Conservation (phyloP, 1,284 basidiomycete species). For the Ganoderma leucocontextum region DNA sequence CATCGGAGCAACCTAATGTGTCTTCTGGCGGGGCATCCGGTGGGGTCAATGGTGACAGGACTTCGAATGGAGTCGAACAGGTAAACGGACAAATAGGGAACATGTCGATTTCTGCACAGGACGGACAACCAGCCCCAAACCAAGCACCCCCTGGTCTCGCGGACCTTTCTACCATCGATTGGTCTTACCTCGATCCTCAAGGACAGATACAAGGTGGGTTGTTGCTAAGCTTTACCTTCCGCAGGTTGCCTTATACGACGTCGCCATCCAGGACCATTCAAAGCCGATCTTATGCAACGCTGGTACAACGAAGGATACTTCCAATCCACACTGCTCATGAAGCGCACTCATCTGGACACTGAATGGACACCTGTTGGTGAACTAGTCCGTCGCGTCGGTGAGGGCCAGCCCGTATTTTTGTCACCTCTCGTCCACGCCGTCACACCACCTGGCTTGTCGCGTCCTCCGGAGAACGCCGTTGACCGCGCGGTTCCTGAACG, state of each 20-base stretch:
- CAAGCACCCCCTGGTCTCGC: conserved; percentile 51
- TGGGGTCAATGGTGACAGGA: conserved; percentile 1
- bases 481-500: conserved; percentile 46
- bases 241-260: conserved; percentile 18
- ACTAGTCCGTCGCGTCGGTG: conserved; percentile 58
- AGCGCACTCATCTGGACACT: conserved; percentile 71
- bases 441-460: conserved; percentile 63
- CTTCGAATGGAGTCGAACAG: conserved; percentile 5
- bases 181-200: conserved; percentile 93
- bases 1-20: conserved; percentile 22
- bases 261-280: conserved; percentile 80
- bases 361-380: conserved; percentile 74
- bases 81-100: conserved; percentile 20
- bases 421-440: conserved; percentile 52
- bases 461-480: conserved; percentile 54
- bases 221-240: not conserved
- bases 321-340: conserved; percentile 85
- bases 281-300: conserved; percentile 92
- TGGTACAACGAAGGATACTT: conserved; percentile 97
- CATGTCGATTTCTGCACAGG: conserved; percentile 23
- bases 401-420: conserved; percentile 67
- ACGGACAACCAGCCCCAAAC: conserved; percentile 14
- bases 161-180: conserved; percentile 79
- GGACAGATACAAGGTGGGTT: conserved; percentile 86
- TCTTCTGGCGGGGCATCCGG: conserved; percentile 12